A percentile compares a stretch with the other conserved stretches of the same genome.
phyloP scores from a whole-genome alignment of 805 yeast genomes.

The Osmozyma mogii region DNA sequence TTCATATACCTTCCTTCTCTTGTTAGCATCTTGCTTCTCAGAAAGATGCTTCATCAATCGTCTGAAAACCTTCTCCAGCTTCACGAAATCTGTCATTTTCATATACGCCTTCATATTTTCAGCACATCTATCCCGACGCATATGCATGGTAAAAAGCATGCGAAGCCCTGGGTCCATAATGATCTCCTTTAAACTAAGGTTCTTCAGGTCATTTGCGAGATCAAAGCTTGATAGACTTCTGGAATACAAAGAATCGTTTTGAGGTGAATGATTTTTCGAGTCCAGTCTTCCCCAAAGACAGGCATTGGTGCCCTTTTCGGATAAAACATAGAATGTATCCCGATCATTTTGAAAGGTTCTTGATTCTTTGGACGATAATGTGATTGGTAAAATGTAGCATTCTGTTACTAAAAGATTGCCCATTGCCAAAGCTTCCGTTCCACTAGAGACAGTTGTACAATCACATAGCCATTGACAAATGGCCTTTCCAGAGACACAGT shows the following conservation, averaged over 20 bases:
- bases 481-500: constrained; percentile 66
- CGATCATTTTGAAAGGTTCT: constrained; percentile 27
- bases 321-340: constrained; percentile 36
- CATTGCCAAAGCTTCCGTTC: constrained; percentile 45
- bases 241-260: too few species aligned
- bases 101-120: constrained; percentile 72
- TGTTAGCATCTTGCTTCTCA: constrained; percentile 10
- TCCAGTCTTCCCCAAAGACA: constrained; percentile 26
- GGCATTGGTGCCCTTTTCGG: constrained; percentile 33
- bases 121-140: constrained; percentile 56
- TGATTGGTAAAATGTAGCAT: constrained; percentile 41
- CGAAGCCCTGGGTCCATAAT: constrained; percentile 71
- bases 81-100: constrained; percentile 47
- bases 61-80: constrained; percentile 36
- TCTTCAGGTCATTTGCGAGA: too few species aligned
- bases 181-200: constrained; percentile 29
- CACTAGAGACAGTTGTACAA: constrained; percentile 64
- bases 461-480: constrained; percentile 85
- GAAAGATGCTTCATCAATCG: constrained; percentile 19
- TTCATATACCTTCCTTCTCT: constrained; percentile 5
- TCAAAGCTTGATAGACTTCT: too few species aligned
- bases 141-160: constrained; percentile 56
- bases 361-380: constrained; percentile 28
- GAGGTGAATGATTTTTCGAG: too few species aligned
- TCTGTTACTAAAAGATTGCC: constrained; percentile 42